phyloP scores from a whole-genome alignment of 1,284 basidiomycete species.

The Coniferiporia sulphurascens region DNA sequence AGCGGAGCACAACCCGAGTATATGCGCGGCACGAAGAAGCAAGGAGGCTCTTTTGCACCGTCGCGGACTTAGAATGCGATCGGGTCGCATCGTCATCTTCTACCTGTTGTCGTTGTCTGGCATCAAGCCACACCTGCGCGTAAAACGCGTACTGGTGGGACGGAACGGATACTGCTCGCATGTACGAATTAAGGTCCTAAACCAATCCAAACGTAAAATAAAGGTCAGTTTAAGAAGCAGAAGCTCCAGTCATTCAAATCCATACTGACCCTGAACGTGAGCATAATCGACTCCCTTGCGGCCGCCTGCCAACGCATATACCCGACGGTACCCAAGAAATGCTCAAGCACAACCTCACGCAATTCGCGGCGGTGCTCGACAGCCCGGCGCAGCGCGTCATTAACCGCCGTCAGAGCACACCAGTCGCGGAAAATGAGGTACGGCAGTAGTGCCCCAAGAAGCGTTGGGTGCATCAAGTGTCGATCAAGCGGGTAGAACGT shows the following conservation, averaged over 20 bases:
- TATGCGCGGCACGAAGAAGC: constrained; percentile 62
- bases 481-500: constrained; percentile 45
- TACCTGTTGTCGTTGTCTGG: constrained; percentile 23
- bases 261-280: constrained; percentile 53
- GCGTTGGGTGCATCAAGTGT: constrained; percentile 44
- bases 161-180: constrained; percentile 71
- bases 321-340: constrained; percentile 63
- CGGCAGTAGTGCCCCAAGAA: constrained; percentile 48
- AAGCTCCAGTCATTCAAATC: background rate
- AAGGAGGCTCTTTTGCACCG: constrained; percentile 30
- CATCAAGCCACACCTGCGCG: constrained; percentile 50
- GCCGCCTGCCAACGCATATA: constrained; percentile 61
- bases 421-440: constrained; percentile 65
- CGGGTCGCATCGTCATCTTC: constrained; percentile 35
- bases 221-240: constrained; percentile 10
- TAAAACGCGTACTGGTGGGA: constrained; percentile 61
- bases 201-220: constrained; percentile 3
- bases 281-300: constrained; percentile 50
- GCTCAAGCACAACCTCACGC: constrained; percentile 59
- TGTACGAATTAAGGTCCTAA: constrained; percentile 72
- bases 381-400: constrained; percentile 44
- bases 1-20: constrained; percentile 65
- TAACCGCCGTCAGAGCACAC: constrained; percentile 51
- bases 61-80: constrained; percentile 22
- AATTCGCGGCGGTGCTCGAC: constrained; percentile 47